A percentile compares a stretch with the other conserved stretches of the same genome.
Conservation (phyloP, 352 stramenopile genomes). For the Phytopythium montanum region DNA sequence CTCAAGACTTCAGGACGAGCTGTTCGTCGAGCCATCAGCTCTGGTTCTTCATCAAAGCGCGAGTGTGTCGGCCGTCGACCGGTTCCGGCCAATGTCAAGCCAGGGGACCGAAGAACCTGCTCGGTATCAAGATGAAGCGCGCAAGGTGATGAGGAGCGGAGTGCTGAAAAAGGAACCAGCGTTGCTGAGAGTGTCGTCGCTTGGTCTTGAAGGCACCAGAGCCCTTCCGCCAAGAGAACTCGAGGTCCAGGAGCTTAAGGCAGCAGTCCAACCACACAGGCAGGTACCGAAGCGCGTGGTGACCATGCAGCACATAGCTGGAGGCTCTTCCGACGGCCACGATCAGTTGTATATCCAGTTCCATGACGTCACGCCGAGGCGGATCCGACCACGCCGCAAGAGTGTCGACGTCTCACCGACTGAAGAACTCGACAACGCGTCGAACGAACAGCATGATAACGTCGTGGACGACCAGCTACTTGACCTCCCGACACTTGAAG, state of each 20-base stretch:
- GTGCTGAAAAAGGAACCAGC: conserved; percentile 2
- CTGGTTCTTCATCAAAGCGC: conserved; percentile 27
- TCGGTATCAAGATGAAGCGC: neutral
- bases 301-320: neutral
- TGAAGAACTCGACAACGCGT: neutral
- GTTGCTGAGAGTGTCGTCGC: conserved; percentile 13
- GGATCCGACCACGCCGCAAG: conserved; percentile 15
- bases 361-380: conserved; percentile 33
- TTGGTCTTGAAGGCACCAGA: neutral
- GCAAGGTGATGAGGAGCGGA: neutral
- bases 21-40: conserved; percentile 31
- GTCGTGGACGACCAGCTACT: neutral
- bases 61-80: conserved; percentile 35
- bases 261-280: neutral
- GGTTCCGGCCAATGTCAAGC: conserved; percentile 33
- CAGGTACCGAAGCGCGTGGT: neutral
- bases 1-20: conserved; percentile 8
- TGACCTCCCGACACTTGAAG: neutral
- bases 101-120: conserved; percentile 2
- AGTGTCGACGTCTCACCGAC: too few species aligned
- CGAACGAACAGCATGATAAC: neutral
- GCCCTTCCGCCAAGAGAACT: neutral
- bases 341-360: conserved; percentile 53
- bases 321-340: neutral
- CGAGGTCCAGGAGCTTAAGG: neutral